A percentile compares a stretch with the other conserved stretches of the same genome.
phyloP scores from a whole-genome alignment of 495 filamentous ascomycete genomes.

The Saxophila tyrrhenica region DNA sequence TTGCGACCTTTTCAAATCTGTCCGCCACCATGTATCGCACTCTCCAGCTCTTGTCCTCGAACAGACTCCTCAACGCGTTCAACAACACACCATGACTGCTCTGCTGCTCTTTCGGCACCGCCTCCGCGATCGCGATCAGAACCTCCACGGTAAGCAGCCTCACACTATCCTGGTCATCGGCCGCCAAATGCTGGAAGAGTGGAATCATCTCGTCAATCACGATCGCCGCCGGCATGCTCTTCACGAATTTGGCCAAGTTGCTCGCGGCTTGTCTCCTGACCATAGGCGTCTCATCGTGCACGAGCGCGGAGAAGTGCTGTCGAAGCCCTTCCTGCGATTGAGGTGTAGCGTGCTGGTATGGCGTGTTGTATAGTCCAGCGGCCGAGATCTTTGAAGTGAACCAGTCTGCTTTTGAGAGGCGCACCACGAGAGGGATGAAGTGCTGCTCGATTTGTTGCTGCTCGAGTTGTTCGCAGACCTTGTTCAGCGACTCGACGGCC shows the following conservation, averaged over 20 bases:
- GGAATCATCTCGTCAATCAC: constrained; percentile 98
- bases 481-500: constrained; percentile 98
- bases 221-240: constrained; percentile 79
- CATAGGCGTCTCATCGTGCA: constrained; percentile 98
- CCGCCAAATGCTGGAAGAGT: constrained; percentile 89
- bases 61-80: constrained; percentile 77
- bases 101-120: constrained; percentile 95
- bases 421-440: constrained; percentile 87
- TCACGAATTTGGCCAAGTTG: constrained; percentile 94
- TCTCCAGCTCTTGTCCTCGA: constrained; percentile 98
- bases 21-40: constrained; percentile 99
- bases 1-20: constrained; percentile 97
- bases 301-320: constrained; percentile 79
- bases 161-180: constrained; percentile 95
- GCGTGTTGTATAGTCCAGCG: constrained; percentile 82
- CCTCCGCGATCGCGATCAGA: constrained; percentile 90
- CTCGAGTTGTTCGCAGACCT: constrained; percentile 87
- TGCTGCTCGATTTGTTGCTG: constrained; percentile 87
- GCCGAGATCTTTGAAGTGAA: constrained; percentile 99
- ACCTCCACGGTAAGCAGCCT: constrained; percentile 92
- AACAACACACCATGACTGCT: constrained; percentile 87
- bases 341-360: constrained; percentile 77
- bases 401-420: constrained; percentile 98
- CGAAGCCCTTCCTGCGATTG: constrained; percentile 79
- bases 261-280: constrained; percentile 92